Evolutionary conservation across 345 rosid species (phyloP).

Genomic region (Sonneratia alba): DNA sequence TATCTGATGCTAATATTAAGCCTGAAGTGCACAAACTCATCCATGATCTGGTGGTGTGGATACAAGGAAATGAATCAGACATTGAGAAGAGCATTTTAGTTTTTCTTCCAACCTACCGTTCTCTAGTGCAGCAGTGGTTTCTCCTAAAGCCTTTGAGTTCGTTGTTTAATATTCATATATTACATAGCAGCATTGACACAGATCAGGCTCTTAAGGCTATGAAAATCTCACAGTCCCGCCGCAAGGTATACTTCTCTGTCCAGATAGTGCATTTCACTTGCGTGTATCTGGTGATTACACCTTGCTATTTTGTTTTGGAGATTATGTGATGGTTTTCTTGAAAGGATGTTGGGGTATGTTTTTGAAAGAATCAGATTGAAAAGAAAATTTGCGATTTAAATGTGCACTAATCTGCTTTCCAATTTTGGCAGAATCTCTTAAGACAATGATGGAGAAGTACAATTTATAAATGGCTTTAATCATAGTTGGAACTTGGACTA

Average conservation of each 20-base stretch:
- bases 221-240: conserved; percentile 79
- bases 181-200: conserved; percentile 79
- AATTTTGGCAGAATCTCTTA: background rate
- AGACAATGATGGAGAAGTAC: background rate
- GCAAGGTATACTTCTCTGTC: conserved; percentile 42
- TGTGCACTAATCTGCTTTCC: background rate
- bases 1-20: conserved; percentile 51
- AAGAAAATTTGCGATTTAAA: background rate
- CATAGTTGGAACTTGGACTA: background rate
- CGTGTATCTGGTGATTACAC: background rate
- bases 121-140: conserved; percentile 77
- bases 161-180: conserved; percentile 66
- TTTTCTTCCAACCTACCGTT: conserved; percentile 85
- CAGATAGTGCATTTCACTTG: background rate
- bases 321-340: background rate
- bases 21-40: conserved; percentile 69
- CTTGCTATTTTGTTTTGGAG: background rate
- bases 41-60: conserved; percentile 56
- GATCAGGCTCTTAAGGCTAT: conserved; percentile 79
- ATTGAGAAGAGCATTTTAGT: conserved; percentile 82
- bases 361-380: background rate
- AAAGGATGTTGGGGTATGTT: background rate
- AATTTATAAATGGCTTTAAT: background rate
- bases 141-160: conserved; percentile 45
- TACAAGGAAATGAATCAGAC: conserved; percentile 68